Base-by-base conservation (phyloP, 345 rosid species). In the Durio zibethinus region DNA sequence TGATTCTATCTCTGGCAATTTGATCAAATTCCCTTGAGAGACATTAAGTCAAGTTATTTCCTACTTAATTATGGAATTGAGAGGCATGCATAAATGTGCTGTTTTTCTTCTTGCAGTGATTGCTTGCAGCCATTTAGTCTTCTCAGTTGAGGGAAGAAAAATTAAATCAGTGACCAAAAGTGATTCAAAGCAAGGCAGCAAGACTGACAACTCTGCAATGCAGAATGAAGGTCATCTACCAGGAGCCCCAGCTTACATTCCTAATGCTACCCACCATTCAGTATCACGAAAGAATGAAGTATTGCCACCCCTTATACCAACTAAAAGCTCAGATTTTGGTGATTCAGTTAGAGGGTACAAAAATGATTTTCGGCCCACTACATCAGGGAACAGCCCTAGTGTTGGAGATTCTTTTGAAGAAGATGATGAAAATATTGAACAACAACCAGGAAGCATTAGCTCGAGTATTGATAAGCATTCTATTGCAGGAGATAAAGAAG, bases 361-460 rank as follows among this genome's bases (percentile, higher is more conserved):
- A n/a, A n/a, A n/a, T n/a, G n/a, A n/a, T n/a, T n/a, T n/a, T n/a
- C n/a, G n/a, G n/a, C n/a, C n/a, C n/a, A n/a, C n/a, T 10, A 45
- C 69, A 27, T 90, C 83, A 4, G 83, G 88, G 8, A 77, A 72
- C 74, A 89, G 83, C 75, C 85, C 87, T 2, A 82, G 82, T 0
- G 69, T 77, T 16, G 84, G 86, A 8, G 86, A 87, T 45, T 65
- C 74, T 33, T 57, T 31, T 29, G 25, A 29, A 18, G 21, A 76
- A 59, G 62, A 27, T 4, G 45, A 66, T 31, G 60, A 70, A 54
- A 62, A 74, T n/a, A 52, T 36, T 64, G 16, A 64, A 20, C 27
- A 9, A 21, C 45, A 23, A 7, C 38, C 79, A 40, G 47, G 54
- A 27, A 7, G 3, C 21, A 40, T 10, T 9, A 59, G 50, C 20